Base-by-base conservation (phyloP, 73 alveolate genomes). In the Blepharisma japonicum region DNA sequence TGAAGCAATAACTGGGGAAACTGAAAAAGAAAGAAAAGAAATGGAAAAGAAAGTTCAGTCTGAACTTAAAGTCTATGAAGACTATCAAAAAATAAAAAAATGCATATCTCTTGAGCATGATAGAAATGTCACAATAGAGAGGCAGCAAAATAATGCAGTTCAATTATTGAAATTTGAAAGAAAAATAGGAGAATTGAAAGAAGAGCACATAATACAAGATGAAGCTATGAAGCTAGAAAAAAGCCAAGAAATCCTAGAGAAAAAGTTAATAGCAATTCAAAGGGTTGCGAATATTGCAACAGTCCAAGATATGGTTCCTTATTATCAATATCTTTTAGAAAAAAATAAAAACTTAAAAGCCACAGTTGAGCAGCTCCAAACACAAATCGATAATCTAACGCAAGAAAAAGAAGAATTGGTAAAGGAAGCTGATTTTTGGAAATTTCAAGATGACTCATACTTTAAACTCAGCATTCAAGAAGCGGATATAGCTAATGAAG, bases 281-380 rank as follows among this genome's bases (percentile, higher is more conserved):
- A 61, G 46, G 23, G 46, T 61, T 14, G 0, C 74, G 5, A 61
- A 61, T 61, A 61, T n/a, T 5, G 14, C 74, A 18, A 61, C n/a
- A 1, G 23, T 61, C 11, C 47, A 61, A 61, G 74, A 61, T 61
- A 39, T 61, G 11, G 47, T 61, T 14, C 74, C 74, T 61, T 61
- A 61, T 5, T 61, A 18, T 5, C 18, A 20, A 9, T 61, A 61
- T 25, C 23, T 61, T 32, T 32, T 32, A 32, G 42, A 32, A 32
- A 32, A 32, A 32, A 32, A 32, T 32, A 32, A 32, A 32, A 32
- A 32, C 42, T 32, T 32, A 32, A 32, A 32, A 32, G 42, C 5
- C 3, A 32, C 42, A 32, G 42, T 32, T 32, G 42, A 32, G 42
- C 42, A 32, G 42, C 42, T 32, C 3, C 42, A 32, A 32, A 32